Conservation (phyloP, 2,329 filamentous ascomycete species). For the Ciborinia camelliae region DNA sequence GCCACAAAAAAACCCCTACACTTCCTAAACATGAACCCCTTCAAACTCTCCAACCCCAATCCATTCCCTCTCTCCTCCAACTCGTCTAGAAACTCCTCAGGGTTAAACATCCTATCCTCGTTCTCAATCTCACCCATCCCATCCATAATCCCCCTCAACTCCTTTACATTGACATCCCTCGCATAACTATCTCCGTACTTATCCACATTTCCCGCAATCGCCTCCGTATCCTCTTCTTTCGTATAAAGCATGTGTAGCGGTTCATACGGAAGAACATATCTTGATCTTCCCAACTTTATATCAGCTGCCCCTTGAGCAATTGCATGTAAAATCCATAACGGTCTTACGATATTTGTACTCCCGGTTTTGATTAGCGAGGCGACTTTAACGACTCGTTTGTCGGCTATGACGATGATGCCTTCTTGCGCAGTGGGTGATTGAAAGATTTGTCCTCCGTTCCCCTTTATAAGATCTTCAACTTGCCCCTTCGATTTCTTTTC, state of each 20-base stretch:
- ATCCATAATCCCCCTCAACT: conserved; percentile 54
- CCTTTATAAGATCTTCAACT: conserved; percentile 76
- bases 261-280: conserved; percentile 60
- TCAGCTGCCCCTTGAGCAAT: conserved; percentile 52
- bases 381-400: conserved; percentile 77
- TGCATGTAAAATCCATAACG: conserved; percentile 77
- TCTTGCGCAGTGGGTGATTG: conserved; percentile 65
- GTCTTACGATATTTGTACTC: conserved; percentile 68
- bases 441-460: conserved; percentile 74
- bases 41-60: conserved; percentile 45
- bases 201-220: conserved; percentile 65
- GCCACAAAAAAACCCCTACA: conserved; percentile 39
- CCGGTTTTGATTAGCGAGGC: conserved; percentile 75
- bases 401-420: conserved; percentile 70
- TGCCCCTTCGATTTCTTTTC: conserved; percentile 73
- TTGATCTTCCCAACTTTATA: conserved; percentile 42
- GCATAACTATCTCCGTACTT: conserved; percentile 79
- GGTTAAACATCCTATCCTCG: conserved; percentile 30
- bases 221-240: conserved; percentile 51
- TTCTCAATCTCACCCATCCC: conserved; percentile 48
- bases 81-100: conserved; percentile 48
- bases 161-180: conserved; percentile 61
- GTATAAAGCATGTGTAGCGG: conserved; percentile 69
- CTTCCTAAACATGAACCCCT: conserved; percentile 51
- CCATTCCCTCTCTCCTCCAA: conserved; percentile 55